These are phyloP conservation scores for Panicum virgatum DNA, from an alignment of 202 grass and related monocot genomes.

Conservation along the genomic window DNA sequence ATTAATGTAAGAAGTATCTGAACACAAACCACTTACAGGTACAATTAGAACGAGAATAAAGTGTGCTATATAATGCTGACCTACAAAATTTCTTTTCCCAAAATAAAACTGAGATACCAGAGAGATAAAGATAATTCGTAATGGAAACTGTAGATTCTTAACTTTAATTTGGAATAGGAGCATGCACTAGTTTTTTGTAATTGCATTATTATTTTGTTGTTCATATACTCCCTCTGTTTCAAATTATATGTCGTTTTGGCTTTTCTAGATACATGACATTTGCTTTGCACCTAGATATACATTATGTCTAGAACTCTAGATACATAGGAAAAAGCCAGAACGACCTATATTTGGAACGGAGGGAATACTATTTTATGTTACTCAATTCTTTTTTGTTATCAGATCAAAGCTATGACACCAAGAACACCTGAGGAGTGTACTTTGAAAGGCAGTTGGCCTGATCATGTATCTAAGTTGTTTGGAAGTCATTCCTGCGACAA, in stretches of 20 bases:
- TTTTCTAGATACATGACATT: too few relatives aligned
- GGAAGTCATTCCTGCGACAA: conserved; percentile 29
- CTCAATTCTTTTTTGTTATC: conserved; percentile 18
- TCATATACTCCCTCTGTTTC: background rate
- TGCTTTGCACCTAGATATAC: too few relatives aligned
- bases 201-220: background rate
- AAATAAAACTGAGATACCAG: background rate
- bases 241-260: too few relatives aligned
- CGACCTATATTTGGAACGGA: too few relatives aligned
- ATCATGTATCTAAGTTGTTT: conserved; percentile 29
- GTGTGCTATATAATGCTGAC: background rate
- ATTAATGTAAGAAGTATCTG: background rate
- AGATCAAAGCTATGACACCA: conserved; percentile 59
- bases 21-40: background rate
- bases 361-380: background rate
- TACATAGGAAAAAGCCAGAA: too few relatives aligned
- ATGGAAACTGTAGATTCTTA: background rate
- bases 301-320: too few relatives aligned
- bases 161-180: background rate
- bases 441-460: conserved; percentile 14
- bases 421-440: conserved; percentile 35
- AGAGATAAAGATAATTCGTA: background rate
- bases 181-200: conserved; percentile 3
- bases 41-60: background rate
- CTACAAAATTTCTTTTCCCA: background rate